A percentile compares a stretch with the other conserved stretches of the same genome.
These are phyloP conservation scores for Oehlia diaphana DNA, from an alignment of 192 early-diverging fungal species.

Conservation along the genomic window DNA sequence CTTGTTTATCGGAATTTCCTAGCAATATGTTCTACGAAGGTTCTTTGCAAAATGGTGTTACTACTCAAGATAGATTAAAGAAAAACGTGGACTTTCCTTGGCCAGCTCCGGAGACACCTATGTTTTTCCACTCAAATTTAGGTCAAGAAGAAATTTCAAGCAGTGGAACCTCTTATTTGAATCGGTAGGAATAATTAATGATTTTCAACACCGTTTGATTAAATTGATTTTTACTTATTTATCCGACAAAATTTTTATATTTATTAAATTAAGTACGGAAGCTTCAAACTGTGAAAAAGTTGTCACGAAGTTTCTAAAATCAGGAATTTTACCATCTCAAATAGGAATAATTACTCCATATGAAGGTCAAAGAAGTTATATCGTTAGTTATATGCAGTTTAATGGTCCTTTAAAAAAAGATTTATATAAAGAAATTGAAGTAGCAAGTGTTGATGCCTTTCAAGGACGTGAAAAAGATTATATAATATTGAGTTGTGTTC, in stretches of 20 bases:
- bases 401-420: constrained; percentile 88
- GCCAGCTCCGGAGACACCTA: constrained; percentile 90
- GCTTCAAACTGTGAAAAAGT: constrained; percentile 97
- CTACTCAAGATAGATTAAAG: constrained; percentile 84
- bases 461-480: constrained; percentile 99
- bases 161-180: constrained; percentile 97
- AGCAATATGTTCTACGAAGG: constrained; percentile 99
- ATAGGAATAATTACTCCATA: constrained; percentile 99
- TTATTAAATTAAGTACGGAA: constrained; percentile 59
- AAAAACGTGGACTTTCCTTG: constrained; percentile 93
- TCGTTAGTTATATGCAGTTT: constrained; percentile 96
- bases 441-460: constrained; percentile 98
- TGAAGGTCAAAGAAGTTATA: constrained; percentile 95
- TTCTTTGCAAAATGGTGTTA: constrained; percentile 95
- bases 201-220: neutral
- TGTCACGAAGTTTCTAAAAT: constrained; percentile 91
- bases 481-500: constrained; percentile 96
- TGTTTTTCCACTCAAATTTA: constrained; percentile 92
- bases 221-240: too few species aligned
- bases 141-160: constrained; percentile 97
- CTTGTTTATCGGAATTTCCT: constrained; percentile 97
- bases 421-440: constrained; percentile 98
- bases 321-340: constrained; percentile 81
- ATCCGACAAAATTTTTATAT: too few species aligned
- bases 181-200: constrained; percentile 49